Evolutionary conservation across 148 eudicot species (phyloP).

Genomic region (Limonium bicolor): DNA sequence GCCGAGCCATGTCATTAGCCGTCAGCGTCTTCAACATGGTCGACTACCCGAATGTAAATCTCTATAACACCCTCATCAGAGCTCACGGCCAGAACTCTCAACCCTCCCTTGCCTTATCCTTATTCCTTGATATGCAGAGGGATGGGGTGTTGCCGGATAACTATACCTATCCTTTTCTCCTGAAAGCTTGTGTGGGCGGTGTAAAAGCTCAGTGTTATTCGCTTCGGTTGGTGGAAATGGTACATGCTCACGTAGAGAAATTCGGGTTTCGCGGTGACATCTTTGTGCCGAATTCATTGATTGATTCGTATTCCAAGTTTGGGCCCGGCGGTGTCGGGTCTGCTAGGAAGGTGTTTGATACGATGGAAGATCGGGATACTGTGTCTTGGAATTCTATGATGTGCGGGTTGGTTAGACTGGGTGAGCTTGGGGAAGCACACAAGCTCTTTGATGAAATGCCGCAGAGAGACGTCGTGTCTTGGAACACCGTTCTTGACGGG

Average conservation of each 20-base stretch:
- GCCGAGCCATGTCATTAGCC: conserved; percentile 31
- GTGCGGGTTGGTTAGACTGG: conserved; percentile 42
- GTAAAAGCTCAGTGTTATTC: conserved; percentile 1
- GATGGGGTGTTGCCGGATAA: conserved; percentile 42
- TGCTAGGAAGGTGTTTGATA: conserved; percentile 46
- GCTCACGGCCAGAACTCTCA: conserved; percentile 36
- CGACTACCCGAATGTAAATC: conserved; percentile 40
- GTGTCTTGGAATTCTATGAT: conserved; percentile 81
- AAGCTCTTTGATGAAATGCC: conserved; percentile 85
- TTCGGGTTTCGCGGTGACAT: conserved; percentile 44
- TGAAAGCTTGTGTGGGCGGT: conserved; percentile 35
- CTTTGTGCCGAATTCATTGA: conserved; percentile 66
- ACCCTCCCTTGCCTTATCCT: conserved; percentile 23
- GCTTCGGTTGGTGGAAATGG: conserved; percentile 30
- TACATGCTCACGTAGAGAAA: conserved; percentile 59
- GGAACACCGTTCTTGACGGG: conserved; percentile 80
- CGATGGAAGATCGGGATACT: conserved; percentile 45
- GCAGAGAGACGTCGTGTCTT: conserved; percentile 52
- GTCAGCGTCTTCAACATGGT: conserved; percentile 39
- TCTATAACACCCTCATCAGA: conserved; percentile 49
- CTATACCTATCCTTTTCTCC: conserved; percentile 52
- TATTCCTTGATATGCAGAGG: conserved; percentile 32
- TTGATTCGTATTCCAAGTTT: conserved; percentile 65
- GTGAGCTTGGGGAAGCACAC: conserved; percentile 41
- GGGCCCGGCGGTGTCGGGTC: conserved; percentile 36